Percentiles rank a stretch among this genome's conserved stretches.
phyloP scores from a whole-genome alignment of 495 filamentous ascomycete genomes.

The Penicillium atrosanguineum region DNA sequence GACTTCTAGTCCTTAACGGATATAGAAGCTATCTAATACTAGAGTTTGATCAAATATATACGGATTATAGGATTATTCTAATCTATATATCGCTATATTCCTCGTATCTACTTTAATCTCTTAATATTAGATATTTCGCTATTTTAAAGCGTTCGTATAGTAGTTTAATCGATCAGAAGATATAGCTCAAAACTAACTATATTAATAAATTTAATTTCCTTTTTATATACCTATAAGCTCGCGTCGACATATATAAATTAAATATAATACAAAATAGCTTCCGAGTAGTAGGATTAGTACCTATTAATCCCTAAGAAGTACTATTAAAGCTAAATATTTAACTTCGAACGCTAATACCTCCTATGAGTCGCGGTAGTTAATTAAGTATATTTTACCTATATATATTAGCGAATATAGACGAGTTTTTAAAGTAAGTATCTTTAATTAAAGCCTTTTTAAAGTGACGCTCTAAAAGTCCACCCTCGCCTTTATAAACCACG shows the following conservation, averaged over 20 bases:
- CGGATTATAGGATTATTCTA: slow-evolving; percentile 18
- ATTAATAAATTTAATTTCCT: no score
- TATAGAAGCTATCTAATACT: background rate
- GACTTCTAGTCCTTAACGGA: background rate
- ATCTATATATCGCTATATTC: slow-evolving; percentile 26
- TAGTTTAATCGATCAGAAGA: no score
- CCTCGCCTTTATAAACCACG: background rate
- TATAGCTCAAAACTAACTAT: no score
- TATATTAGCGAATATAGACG: background rate
- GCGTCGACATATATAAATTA: no score
- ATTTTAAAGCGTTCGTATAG: no score
- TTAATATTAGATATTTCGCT: background rate
- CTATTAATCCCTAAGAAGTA: no score
- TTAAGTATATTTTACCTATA: background rate
- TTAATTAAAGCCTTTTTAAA: background rate
- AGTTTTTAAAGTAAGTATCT: background rate
- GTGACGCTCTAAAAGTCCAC: background rate
- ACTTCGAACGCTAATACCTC: background rate
- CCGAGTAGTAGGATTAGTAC: no score
- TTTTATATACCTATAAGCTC: no score
- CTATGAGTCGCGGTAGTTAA: background rate
- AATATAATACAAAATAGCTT: no score
- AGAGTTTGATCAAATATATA: slow-evolving; percentile 20
- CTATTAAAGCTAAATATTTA: background rate
- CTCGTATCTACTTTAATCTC: slow-evolving; percentile 25